Conservation (phyloP, 306 rosid species). For the Vigna angularis region DNA sequence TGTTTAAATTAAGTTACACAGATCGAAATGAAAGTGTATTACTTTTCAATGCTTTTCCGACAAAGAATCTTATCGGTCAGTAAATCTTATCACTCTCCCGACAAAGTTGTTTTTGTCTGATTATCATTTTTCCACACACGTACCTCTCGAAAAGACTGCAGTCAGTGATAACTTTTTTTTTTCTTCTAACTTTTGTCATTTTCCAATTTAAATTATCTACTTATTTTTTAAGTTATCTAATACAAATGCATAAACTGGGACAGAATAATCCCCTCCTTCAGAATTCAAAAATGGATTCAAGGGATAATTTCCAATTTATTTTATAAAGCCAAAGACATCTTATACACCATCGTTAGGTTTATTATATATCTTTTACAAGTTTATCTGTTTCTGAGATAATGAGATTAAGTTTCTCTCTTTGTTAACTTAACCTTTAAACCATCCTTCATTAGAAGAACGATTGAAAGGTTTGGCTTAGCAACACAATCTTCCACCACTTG, state of each 20-base stretch:
- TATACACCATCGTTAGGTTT: background rate
- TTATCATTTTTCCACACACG: background rate
- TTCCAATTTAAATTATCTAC: no score
- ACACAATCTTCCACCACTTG: conserved; percentile 40
- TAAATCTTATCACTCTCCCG: background rate
- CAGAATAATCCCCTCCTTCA: no score
- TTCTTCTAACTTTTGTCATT: no score
- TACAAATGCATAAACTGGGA: no score
- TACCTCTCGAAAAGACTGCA: no score
- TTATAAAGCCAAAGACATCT: background rate
- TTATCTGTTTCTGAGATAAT: background rate
- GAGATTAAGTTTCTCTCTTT: background rate
- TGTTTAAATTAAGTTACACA: no score
- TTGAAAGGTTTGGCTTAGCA: conserved; percentile 33
- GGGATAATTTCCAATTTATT: background rate
- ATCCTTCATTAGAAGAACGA: conserved; percentile 56
- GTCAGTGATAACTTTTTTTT: no score
- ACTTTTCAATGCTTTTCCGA: background rate
- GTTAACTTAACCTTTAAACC: conserved; percentile 52
- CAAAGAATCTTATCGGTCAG: background rate
- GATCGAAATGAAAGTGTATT: no score
- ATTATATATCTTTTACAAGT: no score
- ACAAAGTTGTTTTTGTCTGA: background rate
- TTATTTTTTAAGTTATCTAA: no score
- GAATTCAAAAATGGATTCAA: no score